Percentiles rank a stretch among this genome's conserved stretches.
phyloP scores from a whole-genome alignment of 1,284 basidiomycete genomes.

The Dichomitus squalens region DNA sequence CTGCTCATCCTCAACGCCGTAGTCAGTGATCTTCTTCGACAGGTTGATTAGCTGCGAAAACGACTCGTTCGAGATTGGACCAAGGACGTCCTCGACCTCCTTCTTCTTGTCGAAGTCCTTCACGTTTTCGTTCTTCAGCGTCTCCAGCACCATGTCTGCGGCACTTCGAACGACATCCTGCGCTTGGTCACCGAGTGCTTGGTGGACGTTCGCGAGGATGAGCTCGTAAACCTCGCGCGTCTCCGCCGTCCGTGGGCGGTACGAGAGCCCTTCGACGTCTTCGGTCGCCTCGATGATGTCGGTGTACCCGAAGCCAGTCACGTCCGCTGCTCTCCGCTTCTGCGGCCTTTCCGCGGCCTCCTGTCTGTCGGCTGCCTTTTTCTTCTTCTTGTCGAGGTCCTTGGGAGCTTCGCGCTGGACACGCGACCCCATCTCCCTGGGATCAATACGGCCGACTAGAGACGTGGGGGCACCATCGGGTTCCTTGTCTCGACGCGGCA shows the following conservation, averaged over 20 bases:
- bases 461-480: constrained; percentile 96
- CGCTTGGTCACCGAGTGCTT: constrained; percentile 89
- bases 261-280: constrained; percentile 91
- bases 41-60: constrained; percentile 89
- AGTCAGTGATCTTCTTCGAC: constrained; percentile 97
- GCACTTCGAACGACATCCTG: constrained; percentile 96
- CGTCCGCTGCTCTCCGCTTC: constrained; percentile 54
- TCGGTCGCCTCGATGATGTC: constrained; percentile 94
- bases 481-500: constrained; percentile 87
- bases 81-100: constrained; percentile 86
- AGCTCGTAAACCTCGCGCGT: constrained; percentile 95
- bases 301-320: constrained; percentile 73
- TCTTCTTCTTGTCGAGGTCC: constrained; percentile 96
- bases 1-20: constrained; percentile 84
- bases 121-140: constrained; percentile 86
- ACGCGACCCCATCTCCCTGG: constrained; percentile 92
- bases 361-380: constrained; percentile 64
- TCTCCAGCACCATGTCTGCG: constrained; percentile 89
- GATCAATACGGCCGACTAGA: constrained; percentile 89
- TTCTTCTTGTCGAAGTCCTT: constrained; percentile 99
- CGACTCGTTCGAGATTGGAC: constrained; percentile 69
- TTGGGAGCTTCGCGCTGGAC: constrained; percentile 85
- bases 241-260: constrained; percentile 91
- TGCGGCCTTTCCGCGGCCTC: constrained; percentile 58
- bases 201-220: constrained; percentile 84